A percentile compares a stretch with the other conserved stretches of the same genome.
phyloP scores from a whole-genome alignment of 1,139 yeast genomes.

The Suhomyces terraborum region DNA sequence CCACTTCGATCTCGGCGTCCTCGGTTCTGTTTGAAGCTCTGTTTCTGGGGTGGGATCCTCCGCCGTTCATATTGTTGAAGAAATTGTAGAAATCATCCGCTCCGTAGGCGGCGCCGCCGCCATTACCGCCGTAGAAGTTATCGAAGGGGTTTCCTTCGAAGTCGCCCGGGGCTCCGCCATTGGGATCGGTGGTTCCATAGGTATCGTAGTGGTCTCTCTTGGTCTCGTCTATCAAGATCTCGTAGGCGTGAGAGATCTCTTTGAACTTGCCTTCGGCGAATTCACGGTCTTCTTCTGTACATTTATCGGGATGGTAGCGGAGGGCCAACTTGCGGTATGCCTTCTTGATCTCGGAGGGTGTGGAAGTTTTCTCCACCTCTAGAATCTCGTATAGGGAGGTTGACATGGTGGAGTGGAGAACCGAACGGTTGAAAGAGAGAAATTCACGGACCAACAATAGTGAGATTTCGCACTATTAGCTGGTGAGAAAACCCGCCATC shows the following conservation, averaged over 20 bases:
- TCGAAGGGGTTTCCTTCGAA: constrained; percentile 45
- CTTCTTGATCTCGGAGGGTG: constrained; percentile 65
- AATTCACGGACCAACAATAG: too few relatives aligned
- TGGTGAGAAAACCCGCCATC: too few relatives aligned
- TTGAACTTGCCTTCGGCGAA: constrained; percentile 73
- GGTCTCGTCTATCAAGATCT: constrained; percentile 64
- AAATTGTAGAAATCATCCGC: constrained; percentile 76
- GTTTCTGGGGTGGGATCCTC: constrained; percentile 19
- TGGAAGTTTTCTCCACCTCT: constrained; percentile 65
- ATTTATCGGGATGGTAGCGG: constrained; percentile 80
- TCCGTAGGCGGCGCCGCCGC: constrained; percentile 44
- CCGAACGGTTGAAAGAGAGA: too few relatives aligned
- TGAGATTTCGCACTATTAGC: neutral
- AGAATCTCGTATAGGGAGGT: constrained; percentile 59
- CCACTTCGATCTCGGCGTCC: constrained; percentile 67
- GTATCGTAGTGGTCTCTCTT: constrained; percentile 59
- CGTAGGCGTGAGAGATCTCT: constrained; percentile 78
- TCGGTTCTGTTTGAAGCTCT: constrained; percentile 44
- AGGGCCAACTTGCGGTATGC: constrained; percentile 79
- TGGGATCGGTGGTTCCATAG: constrained; percentile 49
- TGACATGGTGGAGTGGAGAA: constrained; percentile 5
- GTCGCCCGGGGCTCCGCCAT: constrained; percentile 23
- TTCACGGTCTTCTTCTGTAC: constrained; percentile 61
- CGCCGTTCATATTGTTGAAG: constrained; percentile 52
- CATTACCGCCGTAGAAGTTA: constrained; percentile 33